Base-by-base conservation (phyloP, 2,329 filamentous ascomycete genomes). In the Colletotrichum endophyticum region DNA sequence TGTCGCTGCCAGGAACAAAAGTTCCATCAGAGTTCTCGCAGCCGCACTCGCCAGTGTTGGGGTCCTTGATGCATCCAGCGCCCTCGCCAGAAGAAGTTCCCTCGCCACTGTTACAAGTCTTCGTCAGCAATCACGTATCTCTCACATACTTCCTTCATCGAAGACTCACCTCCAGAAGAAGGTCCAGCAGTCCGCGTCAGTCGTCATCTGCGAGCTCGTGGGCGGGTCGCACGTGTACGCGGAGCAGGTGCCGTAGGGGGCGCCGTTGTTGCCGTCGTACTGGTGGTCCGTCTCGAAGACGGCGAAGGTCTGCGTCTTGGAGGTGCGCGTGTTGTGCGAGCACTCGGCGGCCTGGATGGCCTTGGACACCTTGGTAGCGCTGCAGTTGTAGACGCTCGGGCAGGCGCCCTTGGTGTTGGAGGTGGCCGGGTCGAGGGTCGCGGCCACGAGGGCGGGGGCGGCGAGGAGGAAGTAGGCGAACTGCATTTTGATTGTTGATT, bases 281-380 rank as follows among this genome's bases (percentile, higher is more conserved):
- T 66, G 64, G 74, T 76, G 74, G 59, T 76, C 70, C 32, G 70
- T 73, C 64, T 73, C 70, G 74, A 76, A 76, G 44, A 76, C 74
- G 70, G 74, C 74, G 1, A 76, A 76, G 13, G 74, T 76, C 70
- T 76, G 74, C 30, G 70, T 64, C 70, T 76, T 61, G 57, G 57
- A 44, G 49, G 74, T 76, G 59, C 74, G 74, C 44, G 74, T 76
- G 49, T 76, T 76, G 59, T 73, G 70, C 32, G 74, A 73, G 74
- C 74, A 76, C 74, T 76, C 74, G 70, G 74, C 74, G 64, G 74
- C 74, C 59, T 76, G 74, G 74, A 76, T 76, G 64, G 74, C 70
- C 64, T 74, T 74, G 59, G 74, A 73, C n/a, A 70, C 64, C 70
- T 73, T 76, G n/a, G 70, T 62, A 15, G 70, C 64, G 70, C 70